A percentile compares a stretch with the other conserved stretches of the same genome.
Conservation (phyloP, 225 moss, liverwort and hornwort genomes). For the Thuidium tamariscinum region DNA sequence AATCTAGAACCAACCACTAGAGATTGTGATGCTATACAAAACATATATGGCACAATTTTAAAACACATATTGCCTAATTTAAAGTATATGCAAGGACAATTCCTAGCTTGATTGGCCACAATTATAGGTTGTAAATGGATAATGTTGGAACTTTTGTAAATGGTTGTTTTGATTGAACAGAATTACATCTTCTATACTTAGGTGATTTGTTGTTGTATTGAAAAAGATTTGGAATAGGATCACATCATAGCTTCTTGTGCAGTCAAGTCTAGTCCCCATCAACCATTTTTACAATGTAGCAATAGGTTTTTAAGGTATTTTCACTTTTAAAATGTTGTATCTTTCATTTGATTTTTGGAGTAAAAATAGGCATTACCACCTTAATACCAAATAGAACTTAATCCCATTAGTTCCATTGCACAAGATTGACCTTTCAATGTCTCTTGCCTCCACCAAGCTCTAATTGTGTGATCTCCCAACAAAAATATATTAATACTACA, state of each 20-base stretch:
- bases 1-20: accelerated
- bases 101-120: accelerated
- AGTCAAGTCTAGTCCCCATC: background rate
- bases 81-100: accelerated
- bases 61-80: background rate
- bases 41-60: background rate
- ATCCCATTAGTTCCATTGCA: background rate
- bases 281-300: background rate
- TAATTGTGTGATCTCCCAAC: background rate
- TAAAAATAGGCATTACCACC: accelerated
- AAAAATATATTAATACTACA: background rate
- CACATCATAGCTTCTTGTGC: background rate
- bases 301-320: background rate
- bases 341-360: background rate
- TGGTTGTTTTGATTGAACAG: background rate
- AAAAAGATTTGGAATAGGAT: accelerated
- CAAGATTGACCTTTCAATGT: background rate
- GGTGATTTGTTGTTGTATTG: accelerated
- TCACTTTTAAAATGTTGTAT: no score
- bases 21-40: accelerated
- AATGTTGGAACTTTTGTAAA: background rate
- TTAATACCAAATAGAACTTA: no score
- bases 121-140: background rate
- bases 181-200: accelerated
- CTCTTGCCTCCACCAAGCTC: background rate